phyloP scores from a whole-genome alignment of 2,329 filamentous ascomycete genomes.

The Phoma sp. region DNA sequence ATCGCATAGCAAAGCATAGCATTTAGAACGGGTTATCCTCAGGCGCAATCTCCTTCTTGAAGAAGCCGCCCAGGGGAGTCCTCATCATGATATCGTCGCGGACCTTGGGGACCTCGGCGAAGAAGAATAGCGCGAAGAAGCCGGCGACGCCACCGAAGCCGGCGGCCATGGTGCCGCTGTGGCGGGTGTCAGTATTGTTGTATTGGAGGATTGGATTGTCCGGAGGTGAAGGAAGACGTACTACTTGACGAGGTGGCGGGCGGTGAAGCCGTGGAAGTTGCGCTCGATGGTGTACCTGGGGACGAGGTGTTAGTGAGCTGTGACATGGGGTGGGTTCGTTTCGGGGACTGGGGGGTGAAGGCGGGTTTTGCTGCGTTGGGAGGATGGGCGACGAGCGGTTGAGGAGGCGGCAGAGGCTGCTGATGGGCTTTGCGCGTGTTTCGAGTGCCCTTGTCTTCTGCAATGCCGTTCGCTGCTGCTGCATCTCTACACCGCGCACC shows the following conservation, averaged over 20 bases:
- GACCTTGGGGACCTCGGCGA: slow-evolving; percentile 67
- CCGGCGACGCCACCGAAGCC: slow-evolving; percentile 64
- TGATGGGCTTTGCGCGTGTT: too few species aligned
- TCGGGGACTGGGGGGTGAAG: too few species aligned
- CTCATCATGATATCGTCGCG: slow-evolving; percentile 67
- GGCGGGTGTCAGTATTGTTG: too few species aligned
- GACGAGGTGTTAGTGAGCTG: slow-evolving; percentile 20
- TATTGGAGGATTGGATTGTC: too few species aligned
- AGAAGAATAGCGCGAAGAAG: slow-evolving; percentile 68
- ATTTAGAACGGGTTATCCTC: slow-evolving; percentile 67
- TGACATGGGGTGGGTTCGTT: too few species aligned
- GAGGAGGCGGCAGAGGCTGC: too few species aligned
- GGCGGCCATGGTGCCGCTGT: slow-evolving; percentile 53
- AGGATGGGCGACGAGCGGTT: too few species aligned
- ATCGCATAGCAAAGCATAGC: background rate
- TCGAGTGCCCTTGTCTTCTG: background rate
- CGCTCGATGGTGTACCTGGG: slow-evolving; percentile 58
- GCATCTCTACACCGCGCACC: too few species aligned
- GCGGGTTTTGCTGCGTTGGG: too few species aligned
- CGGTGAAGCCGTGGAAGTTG: slow-evolving; percentile 58
- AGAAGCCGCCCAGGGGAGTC: slow-evolving; percentile 65
- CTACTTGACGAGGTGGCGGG: slow-evolving; percentile 51
- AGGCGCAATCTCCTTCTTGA: slow-evolving; percentile 62
- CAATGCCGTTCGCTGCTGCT: background rate
- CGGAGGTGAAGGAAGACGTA: slow-evolving; percentile 44